phyloP scores from a whole-genome alignment of 306 rosid species.

The Trichosanthes cucumerina region DNA sequence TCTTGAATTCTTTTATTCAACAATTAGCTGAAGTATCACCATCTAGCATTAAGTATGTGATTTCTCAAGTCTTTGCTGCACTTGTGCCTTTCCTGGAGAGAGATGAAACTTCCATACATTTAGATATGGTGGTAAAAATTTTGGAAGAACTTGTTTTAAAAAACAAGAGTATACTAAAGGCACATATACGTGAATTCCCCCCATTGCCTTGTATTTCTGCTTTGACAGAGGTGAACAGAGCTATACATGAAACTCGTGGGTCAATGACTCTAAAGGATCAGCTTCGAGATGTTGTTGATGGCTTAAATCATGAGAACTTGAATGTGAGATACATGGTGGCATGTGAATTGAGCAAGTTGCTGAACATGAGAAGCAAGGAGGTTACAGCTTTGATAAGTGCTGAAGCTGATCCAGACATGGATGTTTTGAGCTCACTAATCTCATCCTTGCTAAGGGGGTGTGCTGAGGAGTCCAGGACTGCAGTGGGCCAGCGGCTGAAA shows the following conservation, averaged over 20 bases:
- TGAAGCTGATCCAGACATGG: constrained; percentile 72
- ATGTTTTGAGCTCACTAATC: constrained; percentile 75
- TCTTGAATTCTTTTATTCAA: constrained; percentile 65
- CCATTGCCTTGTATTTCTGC: constrained; percentile 73
- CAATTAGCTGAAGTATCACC: constrained; percentile 67
- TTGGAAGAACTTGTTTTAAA: constrained; percentile 74
- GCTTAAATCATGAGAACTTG: constrained; percentile 90
- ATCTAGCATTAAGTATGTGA: constrained; percentile 76
- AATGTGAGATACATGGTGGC: constrained; percentile 92
- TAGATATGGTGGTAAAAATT: constrained; percentile 64
- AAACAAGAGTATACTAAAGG: constrained; percentile 50
- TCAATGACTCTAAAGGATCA: constrained; percentile 76
- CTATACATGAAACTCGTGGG: constrained; percentile 76
- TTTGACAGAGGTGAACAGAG: constrained; percentile 63
- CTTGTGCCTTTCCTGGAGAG: constrained; percentile 88
- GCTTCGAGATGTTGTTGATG: constrained; percentile 59
- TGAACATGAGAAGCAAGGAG: constrained; percentile 67
- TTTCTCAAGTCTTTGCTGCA: constrained; percentile 91
- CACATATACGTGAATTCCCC: constrained; percentile 67
- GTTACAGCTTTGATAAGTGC: constrained; percentile 59
- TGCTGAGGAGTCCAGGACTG: constrained; percentile 78
- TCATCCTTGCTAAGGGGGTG: constrained; percentile 77
- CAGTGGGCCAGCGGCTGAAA: constrained; percentile 81
- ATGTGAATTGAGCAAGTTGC: constrained; percentile 68
- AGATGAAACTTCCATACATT: constrained; percentile 57